phyloP scores from a whole-genome alignment of 352 stramenopile species.

The Phytophthora hibernalis region DNA sequence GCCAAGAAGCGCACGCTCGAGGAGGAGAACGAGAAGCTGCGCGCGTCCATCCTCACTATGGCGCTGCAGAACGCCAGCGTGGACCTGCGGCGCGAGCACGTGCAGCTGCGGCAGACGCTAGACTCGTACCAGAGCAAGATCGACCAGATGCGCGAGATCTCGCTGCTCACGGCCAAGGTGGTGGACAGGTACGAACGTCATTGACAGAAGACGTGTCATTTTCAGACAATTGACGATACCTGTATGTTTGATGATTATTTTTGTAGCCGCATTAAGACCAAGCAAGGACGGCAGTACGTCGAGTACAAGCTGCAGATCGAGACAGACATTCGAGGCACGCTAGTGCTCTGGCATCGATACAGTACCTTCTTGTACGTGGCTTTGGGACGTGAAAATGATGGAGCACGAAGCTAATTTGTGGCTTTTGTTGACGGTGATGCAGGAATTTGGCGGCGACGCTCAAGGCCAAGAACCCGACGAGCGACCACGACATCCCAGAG shows the following conservation, averaged over 20 bases:
- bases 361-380: conserved; percentile 83
- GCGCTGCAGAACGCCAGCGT: conserved; percentile 80
- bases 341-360: conserved; percentile 91
- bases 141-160: conserved; percentile 89
- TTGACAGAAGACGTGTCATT: conserved; percentile 2
- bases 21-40: conserved; percentile 85
- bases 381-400: conserved; percentile 10
- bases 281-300: conserved; percentile 87
- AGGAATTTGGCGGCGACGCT: conserved; percentile 82
- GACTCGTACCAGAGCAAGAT: conserved; percentile 91
- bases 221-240: conserved; percentile 14
- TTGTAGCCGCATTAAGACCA: conserved; percentile 83
- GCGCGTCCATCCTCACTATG: conserved; percentile 77
- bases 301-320: conserved; percentile 91
- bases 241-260: conserved; percentile 22
- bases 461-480: conserved; percentile 82
- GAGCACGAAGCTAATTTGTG: conserved; percentile 18
- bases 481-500: conserved; percentile 77
- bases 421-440: conserved; percentile 11
- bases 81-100: conserved; percentile 82
- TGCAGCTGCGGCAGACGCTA: conserved; percentile 84
- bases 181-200: conserved; percentile 74
- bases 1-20: conserved; percentile 81
- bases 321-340: conserved; percentile 85
- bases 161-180: conserved; percentile 83